These are phyloP conservation scores for Suillus subaureus DNA, from an alignment of 768 basidiomycete genomes.

Conservation along the genomic window DNA sequence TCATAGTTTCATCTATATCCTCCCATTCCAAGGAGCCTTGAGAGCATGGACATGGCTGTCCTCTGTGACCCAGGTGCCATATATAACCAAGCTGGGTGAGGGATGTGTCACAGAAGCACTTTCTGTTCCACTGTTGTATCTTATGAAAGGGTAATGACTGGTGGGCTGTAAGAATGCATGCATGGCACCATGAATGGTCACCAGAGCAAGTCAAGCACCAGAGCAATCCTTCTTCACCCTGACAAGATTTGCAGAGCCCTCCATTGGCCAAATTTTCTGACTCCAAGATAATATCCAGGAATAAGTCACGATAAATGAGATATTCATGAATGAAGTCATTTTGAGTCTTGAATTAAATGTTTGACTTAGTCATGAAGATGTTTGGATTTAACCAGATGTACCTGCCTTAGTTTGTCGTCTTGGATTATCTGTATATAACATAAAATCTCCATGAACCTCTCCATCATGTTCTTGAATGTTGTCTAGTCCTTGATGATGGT, in stretches of 20 bases:
- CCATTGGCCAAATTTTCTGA: not conserved
- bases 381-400: not conserved
- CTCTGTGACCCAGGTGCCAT: constrained; percentile 25
- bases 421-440: not conserved
- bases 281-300: constrained; percentile 2
- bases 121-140: constrained; percentile 24
- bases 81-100: constrained; percentile 24
- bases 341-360: constrained; percentile 3
- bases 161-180: not conserved
- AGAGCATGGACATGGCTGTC: constrained; percentile 16
- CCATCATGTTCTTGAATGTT: not conserved
- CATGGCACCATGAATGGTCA: not conserved
- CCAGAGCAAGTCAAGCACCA: constrained; percentile 9
- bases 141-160: constrained; percentile 18
- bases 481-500: not conserved
- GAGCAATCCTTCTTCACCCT: not conserved
- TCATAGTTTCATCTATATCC: not conserved
- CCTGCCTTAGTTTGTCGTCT: constrained; percentile 1
- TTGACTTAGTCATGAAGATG: not conserved
- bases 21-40: not conserved
- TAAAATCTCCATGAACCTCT: not conserved
- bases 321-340: constrained; percentile 10
- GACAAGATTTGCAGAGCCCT: not conserved
- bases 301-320: not conserved
- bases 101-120: constrained; percentile 13